Evolutionary conservation across 306 rosid genomes (phyloP), one percentile per base, ranked within the genome.

Genomic region (Inga oerstediana): DNA sequence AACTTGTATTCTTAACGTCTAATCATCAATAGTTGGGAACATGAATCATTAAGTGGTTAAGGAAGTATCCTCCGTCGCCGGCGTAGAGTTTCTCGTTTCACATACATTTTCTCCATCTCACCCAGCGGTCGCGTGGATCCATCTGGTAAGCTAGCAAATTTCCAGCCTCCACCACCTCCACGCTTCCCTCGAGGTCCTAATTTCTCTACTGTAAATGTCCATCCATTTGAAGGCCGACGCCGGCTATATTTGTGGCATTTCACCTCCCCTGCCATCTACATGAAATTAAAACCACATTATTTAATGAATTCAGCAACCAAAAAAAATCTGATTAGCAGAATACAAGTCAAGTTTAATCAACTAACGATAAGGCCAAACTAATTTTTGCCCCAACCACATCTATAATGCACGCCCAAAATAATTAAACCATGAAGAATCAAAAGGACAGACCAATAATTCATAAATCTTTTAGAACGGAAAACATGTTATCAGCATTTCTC

Each of bases 111-210:
- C 91, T 96, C 98, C 87, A 79, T 90, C 85, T 93, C 98, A 62
- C 93, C 91, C 77, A 92, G 88, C 6, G 97, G 94, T 77, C 99
- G 86, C 67, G 90, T 93, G 22, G 98, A 96, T 80, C 99, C 99
- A 90, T 96, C 93, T 0, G 97, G 92, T 83, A 88, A 74, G 90
- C 97, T 92, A 17, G 90, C 94, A 81, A 96, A 93, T 88, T 89
- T 96, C 99, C 98, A 91, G 59, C 98, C 97, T 0, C 97, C 98
- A 6, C 92, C 97, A 70, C 84, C 88, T 43, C 98, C 98, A 79
- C 92, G 94, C 85, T 91, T 93, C 77, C 98, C 99, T 34, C 72
- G 85, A 2, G 91, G 67, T 74, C 99, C 99, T 86, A 96, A 12
- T 88, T 92, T 96, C 89, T 96, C 98, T 56, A 96, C 90, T 0